Evolutionary conservation across 140 eudicot species (phyloP).

Genomic region (Erigeron philadelphicus): DNA sequence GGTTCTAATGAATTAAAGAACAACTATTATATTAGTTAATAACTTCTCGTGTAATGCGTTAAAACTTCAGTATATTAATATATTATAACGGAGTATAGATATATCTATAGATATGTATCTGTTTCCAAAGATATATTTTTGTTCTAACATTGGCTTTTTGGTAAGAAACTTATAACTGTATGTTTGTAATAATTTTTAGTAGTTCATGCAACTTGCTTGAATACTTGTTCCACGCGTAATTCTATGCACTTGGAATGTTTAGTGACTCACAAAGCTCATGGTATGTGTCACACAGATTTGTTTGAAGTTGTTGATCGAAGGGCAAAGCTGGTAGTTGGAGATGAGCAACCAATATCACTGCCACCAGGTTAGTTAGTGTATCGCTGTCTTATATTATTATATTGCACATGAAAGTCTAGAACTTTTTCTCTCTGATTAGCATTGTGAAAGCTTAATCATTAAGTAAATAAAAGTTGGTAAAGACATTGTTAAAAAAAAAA

Average conservation of each 20-base stretch:
- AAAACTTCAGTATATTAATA: no score
- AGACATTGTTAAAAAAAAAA: no score
- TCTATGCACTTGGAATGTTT: slow-evolving; percentile 17
- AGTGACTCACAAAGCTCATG: slow-evolving; percentile 17
- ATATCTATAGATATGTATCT: not conserved
- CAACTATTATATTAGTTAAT: no score
- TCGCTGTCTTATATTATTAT: slow-evolving; percentile 22
- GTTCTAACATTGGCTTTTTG: slow-evolving; percentile 20
- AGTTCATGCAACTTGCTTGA: slow-evolving; percentile 17
- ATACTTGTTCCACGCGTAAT: slow-evolving; percentile 8
- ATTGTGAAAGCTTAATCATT: no score
- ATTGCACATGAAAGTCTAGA: not conserved
- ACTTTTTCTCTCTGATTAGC: no score
- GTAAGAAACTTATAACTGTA: slow-evolving; percentile 6
- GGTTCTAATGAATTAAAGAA: no score
- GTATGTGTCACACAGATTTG: slow-evolving; percentile 55
- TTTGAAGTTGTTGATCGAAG: slow-evolving; percentile 97
- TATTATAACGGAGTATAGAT: no score
- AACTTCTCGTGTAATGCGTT: no score
- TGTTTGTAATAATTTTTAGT: slow-evolving; percentile 10
- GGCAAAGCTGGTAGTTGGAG: slow-evolving; percentile 94
- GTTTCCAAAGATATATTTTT: slow-evolving; percentile 15
- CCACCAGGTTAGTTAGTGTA: slow-evolving; percentile 51
- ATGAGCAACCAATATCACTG: slow-evolving; percentile 53
- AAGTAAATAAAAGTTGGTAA: not conserved